Base-by-base conservation (phyloP, 441 rosid species). In the Euphorbia celastroides region DNA sequence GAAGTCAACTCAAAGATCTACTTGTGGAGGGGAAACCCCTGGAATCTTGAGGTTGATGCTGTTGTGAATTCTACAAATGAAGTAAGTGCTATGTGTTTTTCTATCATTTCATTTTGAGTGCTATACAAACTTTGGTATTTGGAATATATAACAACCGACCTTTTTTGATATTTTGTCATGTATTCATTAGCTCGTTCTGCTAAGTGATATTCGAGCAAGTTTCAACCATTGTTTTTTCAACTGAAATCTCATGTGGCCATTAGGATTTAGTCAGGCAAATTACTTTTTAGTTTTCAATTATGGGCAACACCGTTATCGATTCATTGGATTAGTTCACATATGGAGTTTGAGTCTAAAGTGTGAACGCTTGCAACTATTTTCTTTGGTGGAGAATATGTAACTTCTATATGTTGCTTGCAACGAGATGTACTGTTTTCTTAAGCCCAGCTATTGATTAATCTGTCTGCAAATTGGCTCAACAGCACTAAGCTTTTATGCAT, bases 11-110 rank as follows among this genome's bases (percentile, higher is more conserved):
- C 86, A 0, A 88, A 79, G 81, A 87, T 94, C 61, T 92, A 90
- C 73, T 75, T 94, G 17, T 94, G 99, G 99, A 87, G 99, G 79
- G 99, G 98, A 50, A 83, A 90, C 71, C 99, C 99, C 0, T 94
- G 99, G 99, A 94, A 89, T 82, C 93, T 94, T 31, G 99, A 94
- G 87, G 97, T 94, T 28, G 98, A 94, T 78, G 97, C 97, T 72
- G 99, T 94, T 67, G 99, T 94, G 62, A 94, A 94, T 75, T 90
- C 99, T 22, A 87, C 99, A 2, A 92, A 94, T 64, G 99, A 94
- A 97, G 99, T 84, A 64, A 78, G 72, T 71, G 36, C 57, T 36
- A 30, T 8, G 20, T 41, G 60, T 44, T n/a, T 7, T 12, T 54
- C 20, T 62, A 14, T 34, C 4, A 34, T 34, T 34, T 34, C 5